These are phyloP conservation scores for Pseudogymnoascus sp. DNA, from an alignment of 2,329 filamentous ascomycete genomes.

Conservation along the genomic window DNA sequence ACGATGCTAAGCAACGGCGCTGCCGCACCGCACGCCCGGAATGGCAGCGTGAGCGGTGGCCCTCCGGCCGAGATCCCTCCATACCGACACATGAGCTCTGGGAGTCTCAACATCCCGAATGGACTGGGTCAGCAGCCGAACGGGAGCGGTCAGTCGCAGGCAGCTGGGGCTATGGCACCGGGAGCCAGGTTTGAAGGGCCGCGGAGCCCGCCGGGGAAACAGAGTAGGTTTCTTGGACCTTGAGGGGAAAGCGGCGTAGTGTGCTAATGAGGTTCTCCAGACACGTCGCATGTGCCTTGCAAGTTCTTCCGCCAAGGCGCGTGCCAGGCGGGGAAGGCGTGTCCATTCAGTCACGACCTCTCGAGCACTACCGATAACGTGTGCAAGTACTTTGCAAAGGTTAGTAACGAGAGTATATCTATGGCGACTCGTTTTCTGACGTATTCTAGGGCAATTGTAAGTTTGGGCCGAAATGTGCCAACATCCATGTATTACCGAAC, in stretches of 20 bases:
- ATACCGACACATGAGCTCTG: conserved; percentile 48
- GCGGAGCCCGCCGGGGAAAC: conserved; percentile 54
- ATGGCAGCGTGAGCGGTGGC: conserved; percentile 21
- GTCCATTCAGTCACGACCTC: conserved; percentile 91
- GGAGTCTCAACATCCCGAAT: conserved; percentile 33
- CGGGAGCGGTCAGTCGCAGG: conserved; percentile 13
- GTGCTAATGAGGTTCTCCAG: conserved; percentile 36
- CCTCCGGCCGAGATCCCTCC: conserved; percentile 30
- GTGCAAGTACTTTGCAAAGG: conserved; percentile 99
- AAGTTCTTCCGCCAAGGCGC: conserved; percentile 97
- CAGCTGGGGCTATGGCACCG: conserved; percentile 38
- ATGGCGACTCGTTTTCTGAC: neutral
- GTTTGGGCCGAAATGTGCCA: conserved; percentile 94
- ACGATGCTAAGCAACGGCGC: conserved; percentile 12
- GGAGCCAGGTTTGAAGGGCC: conserved; percentile 48
- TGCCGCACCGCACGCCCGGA: conserved; percentile 8
- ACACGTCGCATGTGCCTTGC: conserved; percentile 95
- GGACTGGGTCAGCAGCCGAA: conserved; percentile 13
- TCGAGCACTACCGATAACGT: conserved; percentile 77
- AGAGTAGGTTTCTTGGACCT: conserved; percentile 25
- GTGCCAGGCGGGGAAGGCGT: conserved; percentile 92
- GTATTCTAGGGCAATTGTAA: conserved; percentile 83
- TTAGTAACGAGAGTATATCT: conserved; percentile 34
- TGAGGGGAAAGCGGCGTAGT: conserved; percentile 12
- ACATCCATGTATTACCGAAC: conserved; percentile 90